Conservation (phyloP, 345 rosid genomes). For the Sisymbrium irio region DNA sequence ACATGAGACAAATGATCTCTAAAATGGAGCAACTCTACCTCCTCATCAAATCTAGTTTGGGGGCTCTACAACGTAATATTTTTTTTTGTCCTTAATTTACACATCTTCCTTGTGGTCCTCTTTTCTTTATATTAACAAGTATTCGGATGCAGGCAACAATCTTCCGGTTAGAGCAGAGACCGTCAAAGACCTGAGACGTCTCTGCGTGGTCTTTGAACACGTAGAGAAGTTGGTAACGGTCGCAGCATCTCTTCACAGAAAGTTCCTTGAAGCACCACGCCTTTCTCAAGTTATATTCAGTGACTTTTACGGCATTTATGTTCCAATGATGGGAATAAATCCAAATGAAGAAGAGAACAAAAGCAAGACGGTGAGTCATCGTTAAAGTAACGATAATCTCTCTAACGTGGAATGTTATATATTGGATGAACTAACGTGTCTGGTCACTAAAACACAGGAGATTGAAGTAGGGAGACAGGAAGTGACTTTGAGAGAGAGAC, state of each 20-base stretch:
- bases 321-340: constrained; percentile 60
- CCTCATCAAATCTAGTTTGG: constrained; percentile 59
- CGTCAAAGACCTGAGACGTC: constrained; percentile 61
- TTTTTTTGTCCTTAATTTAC: neutral
- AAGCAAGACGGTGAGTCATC: constrained; percentile 24
- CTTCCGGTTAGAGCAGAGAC: constrained; percentile 48
- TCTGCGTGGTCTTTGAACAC: constrained; percentile 64
- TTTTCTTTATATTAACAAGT: constrained; percentile 8
- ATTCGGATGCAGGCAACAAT: constrained; percentile 53
- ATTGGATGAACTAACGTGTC: neutral
- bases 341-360: constrained; percentile 36
- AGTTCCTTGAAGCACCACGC: constrained; percentile 64
- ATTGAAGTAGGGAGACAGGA: constrained; percentile 52
- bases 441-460: constrained; percentile 44
- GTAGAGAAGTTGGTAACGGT: constrained; percentile 72
- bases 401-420: neutral
- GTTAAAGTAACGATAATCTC: neutral
- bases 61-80: constrained; percentile 58
- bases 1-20: constrained; percentile 63
- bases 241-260: constrained; percentile 88
- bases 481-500: constrained; percentile 56
- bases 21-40: constrained; percentile 74
- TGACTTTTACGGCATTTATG: constrained; percentile 56
- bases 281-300: constrained; percentile 74
- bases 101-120: neutral